Conservation (phyloP, 139 green algal genomes). For the Chlamydomonas sp. region DNA sequence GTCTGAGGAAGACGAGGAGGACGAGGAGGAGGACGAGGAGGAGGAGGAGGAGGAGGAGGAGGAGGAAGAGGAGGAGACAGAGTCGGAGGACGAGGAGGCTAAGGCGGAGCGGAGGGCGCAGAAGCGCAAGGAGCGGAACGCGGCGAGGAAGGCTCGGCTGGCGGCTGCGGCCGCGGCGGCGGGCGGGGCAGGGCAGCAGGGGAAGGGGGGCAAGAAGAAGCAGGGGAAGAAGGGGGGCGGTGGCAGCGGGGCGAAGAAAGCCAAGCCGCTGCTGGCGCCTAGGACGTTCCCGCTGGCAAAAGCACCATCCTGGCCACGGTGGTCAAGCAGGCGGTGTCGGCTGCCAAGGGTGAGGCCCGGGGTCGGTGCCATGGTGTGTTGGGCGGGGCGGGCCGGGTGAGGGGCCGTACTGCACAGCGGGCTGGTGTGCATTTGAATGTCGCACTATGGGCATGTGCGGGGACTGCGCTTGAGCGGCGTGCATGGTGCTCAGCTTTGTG, state of each 20-base stretch:
- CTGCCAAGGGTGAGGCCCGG: not conserved
- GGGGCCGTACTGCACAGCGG: no score
- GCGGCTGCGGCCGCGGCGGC: not conserved
- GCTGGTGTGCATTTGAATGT: no score
- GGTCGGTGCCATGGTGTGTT: no score
- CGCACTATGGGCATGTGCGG: no score
- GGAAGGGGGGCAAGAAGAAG: not conserved
- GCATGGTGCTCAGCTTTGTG: no score
- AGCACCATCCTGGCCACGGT: not conserved
- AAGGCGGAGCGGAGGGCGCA: not conserved
- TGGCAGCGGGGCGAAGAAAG: no score
- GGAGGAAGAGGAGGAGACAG: not conserved
- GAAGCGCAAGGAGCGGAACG: slow-evolving; percentile 14
- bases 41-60: not conserved
- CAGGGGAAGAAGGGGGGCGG: not conserved
- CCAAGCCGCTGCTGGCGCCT: not conserved
- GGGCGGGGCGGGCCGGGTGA: no score
- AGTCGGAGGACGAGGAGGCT: not conserved
- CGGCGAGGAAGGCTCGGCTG: not conserved
- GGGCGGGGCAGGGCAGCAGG: not conserved
- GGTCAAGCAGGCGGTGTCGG: slow-evolving; percentile 18
- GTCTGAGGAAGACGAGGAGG: no score
- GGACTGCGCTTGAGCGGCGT: no score
- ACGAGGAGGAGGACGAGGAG: not conserved
- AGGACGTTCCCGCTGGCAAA: not conserved